Evolutionary conservation across 2,329 filamentous ascomycete species (phyloP), one percentile per base, ranked within the genome.

Genomic region (Cercospora beticola): DNA sequence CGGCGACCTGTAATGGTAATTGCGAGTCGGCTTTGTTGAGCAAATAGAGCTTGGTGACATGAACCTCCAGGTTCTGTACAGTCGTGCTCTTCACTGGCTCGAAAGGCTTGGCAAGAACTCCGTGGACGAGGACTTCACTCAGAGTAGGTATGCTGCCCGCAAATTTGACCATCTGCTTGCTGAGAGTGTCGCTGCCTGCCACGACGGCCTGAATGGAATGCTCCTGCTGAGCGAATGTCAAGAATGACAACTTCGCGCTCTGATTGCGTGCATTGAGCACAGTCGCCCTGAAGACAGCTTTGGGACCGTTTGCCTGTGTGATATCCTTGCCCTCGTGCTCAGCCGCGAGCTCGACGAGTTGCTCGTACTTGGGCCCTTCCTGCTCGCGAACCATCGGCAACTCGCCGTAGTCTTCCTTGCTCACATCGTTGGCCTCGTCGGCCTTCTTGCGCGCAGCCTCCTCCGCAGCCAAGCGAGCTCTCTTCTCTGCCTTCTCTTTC

Each of bases 121-220:
- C 95, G 76, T 96, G 92, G 69, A 97, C 89, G 49, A 89, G 83
- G 28, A 97, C 89, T 58, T 74, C 94, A 74, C 91, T 93, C 85
- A 97, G 94, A 56, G 90, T 86, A 76, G 88, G 90, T 73, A 97
- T 82, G 56, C 84, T 86, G 63, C 88, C 88, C 60, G 91, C 89
- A 87, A 92, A 98, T 83, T 98, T 98, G 78, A 97, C 92, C 94
- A 98, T 98, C 81, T 92, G 93, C 79, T 89, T 90, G 88, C 76
- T 93, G 88, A 78, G 84, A 16, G 69, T 81, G 65, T 82, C 70
- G 14, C 64, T 66, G 43, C 64, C 43, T 14, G 64, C 64, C 16
- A 93, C 84, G 43, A 97, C 90, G 62, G 90, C 93, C 83, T 97
- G 94, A 46, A 97, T 90, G 28, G 89, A 90, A 84, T 91, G 90